Evolutionary conservation across 768 basidiomycete genomes (phyloP), one percentile per base, ranked within the genome.

Genomic region (Lentinula lateritia): DNA sequence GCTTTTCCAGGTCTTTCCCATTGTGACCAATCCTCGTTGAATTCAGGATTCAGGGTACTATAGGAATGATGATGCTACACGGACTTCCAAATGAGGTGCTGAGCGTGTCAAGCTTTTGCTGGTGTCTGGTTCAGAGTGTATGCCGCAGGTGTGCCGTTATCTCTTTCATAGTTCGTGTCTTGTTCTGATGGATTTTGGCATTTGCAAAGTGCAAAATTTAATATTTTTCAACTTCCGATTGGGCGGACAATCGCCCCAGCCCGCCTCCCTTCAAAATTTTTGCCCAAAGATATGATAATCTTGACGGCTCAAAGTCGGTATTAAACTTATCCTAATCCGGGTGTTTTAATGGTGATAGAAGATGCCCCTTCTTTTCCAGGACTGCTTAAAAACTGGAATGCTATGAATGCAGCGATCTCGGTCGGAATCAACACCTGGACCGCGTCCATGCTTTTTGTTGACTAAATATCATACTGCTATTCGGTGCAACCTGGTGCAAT

Each of bases 391-490:
- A 59, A 46, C 46, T 46, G 18, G 32, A 35, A 28, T 41, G 56
- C 56, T 45, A 42, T 28, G 20, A 58, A 20, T 43, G 58, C 58
- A 59, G 58, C 45, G 58, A 59, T 59, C 58, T 59, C 48, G 45
- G 46, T 59, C 58, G 58, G 58, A 59, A 59, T 59, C 58, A 59
- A 59, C 43, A 50, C 35, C 46, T 32, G 46, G 41, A 58, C 56
- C 45, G 42, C 56, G 28, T 58, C 58, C 58, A 59, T 46, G 58
- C 58, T 50, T 38, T 35, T 59, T 38, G 16, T 59, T 59, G 46
- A 59, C 58, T 59, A 59, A 59, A 59, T 59, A 59, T 59, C 58
- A 59, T 59, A 59, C 35, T 35, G 48, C 58, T 59, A 59, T 59
- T 59, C 46, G 58, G 58, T 41, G 58, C 48, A 59, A 45, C 54